Base-by-base conservation (phyloP, 495 filamentous ascomycete genomes). In the Xanthoparmelia taractica region DNA sequence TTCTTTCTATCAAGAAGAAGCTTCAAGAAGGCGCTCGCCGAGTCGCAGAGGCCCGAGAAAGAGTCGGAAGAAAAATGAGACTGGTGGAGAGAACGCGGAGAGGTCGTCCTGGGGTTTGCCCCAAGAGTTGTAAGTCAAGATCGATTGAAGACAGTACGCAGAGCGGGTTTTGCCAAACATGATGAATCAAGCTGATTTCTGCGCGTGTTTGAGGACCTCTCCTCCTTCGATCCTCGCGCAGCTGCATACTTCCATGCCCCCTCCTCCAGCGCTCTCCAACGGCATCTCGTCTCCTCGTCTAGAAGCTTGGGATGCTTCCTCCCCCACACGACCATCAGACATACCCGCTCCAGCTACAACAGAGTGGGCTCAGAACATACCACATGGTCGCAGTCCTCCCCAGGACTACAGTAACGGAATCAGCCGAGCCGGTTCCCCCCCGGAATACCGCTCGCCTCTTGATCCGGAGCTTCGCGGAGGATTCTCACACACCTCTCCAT, bases 301-400 rank as follows among this genome's bases (percentile, higher is more conserved):
- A 31, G 76, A 77, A 66, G 75, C 76, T 69, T 81, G 72, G 68
- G 31, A 73, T 75, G 41, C 63, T 77, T 29, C 68, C 64, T 47
- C 70, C 70, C 37, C 68, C 72, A 31, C 64, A 65, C 18, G 74
- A 74, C 18, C 71, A 73, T 55, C 75, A 80, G 63, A 67, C 75
- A 29, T 38, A 17, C 54, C 56, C 18, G 67, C 68, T 29, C 69
- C 69, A 29, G 72, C 76, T 41, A 79, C 78, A 10, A 76, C 76
- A 66, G 79, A 73, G 20, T 83, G 80, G 80, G 76, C 77, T 38
- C 73, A 78, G 58, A 73, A 78, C 2, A 75, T 81, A 29, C 76
- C 79, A 0, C 79, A 74, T 69, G 75, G 77, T 18, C 78, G 78
- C 59, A 83, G 79, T 56, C 79, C 80, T 36, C 78, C 80, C 7